A percentile compares a stretch with the other conserved stretches of the same genome.
These are phyloP conservation scores for Yamadazyma akitaensis DNA, from an alignment of 805 yeast genomes.

Conservation along the genomic window DNA sequence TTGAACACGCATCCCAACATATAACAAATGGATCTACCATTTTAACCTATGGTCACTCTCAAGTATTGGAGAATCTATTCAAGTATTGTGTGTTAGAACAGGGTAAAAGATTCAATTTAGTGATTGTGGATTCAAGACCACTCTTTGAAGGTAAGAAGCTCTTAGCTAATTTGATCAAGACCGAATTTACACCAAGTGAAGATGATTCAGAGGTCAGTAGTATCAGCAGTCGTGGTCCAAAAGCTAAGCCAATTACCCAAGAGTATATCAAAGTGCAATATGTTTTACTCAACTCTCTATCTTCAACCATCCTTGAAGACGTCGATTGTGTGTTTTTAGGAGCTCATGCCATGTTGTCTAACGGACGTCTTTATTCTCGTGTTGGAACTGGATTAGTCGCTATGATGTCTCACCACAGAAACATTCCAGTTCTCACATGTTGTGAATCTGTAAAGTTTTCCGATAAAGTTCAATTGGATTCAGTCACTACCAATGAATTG, in stretches of 20 bases:
- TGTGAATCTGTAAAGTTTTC: slow-evolving; percentile 94
- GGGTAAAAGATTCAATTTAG: slow-evolving; percentile 66
- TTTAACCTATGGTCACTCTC: slow-evolving; percentile 84
- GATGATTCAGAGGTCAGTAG: slow-evolving; percentile 18
- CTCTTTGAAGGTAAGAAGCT: slow-evolving; percentile 86
- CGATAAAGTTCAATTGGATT: slow-evolving; percentile 92
- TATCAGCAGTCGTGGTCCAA: slow-evolving; percentile 14
- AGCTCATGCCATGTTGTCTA: slow-evolving; percentile 95
- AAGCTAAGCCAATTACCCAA: slow-evolving; percentile 29
- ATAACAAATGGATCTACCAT: slow-evolving; percentile 75
- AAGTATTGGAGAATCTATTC: slow-evolving; percentile 74
- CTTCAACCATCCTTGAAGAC: slow-evolving; percentile 72
- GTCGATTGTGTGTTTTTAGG: slow-evolving; percentile 91
- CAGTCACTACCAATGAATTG: slow-evolving; percentile 91
- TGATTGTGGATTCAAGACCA: slow-evolving; percentile 91
- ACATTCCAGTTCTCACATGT: slow-evolving; percentile 91
- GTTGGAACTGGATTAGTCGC: slow-evolving; percentile 95
- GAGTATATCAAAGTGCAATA: slow-evolving; percentile 74
- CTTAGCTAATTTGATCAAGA: slow-evolving; percentile 57
- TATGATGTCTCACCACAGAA: slow-evolving; percentile 81
- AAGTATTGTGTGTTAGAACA: slow-evolving; percentile 60
- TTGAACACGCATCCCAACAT: slow-evolving; percentile 73
- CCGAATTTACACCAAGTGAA: slow-evolving; percentile 15
- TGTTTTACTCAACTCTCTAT: slow-evolving; percentile 72
- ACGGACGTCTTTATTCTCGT: slow-evolving; percentile 88